Evolutionary conservation across 768 basidiomycete species (phyloP), one percentile per base, ranked within the genome.

Genomic region (Ephemerocybe angulata): DNA sequence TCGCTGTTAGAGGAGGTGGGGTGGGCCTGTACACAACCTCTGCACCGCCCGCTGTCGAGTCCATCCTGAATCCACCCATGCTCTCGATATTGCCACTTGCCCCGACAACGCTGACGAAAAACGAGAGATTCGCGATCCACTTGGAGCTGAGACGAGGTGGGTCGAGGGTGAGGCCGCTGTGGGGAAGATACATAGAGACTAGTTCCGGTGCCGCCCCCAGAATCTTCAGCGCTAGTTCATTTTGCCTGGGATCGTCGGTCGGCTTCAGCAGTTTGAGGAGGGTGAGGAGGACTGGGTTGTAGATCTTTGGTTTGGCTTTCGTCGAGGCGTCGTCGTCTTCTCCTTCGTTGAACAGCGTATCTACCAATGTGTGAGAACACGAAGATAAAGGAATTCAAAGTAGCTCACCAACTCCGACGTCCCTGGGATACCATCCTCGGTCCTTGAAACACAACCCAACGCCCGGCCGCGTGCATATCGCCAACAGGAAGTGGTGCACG

Each of bases 71-170:
- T 19, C 38, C 38, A 4, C 38, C 38, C 21, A 17, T 19, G 7
- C 38, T 41, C 30, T 50, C 31, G 4, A 29, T n/a, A 7, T 29
- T 31, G 7, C 21, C 48, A 13, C 27, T 31, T 21, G 30, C 48
- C 15, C 89, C 87, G 49, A 97, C 77, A 51, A 98, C 79, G 7
- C 78, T 77, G 2, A 87, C 90, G 37, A 91, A 83, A 64, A 94
- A 88, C 4, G 90, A 76, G 59, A 97, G 85, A 55, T 93, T 96
- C 0, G 88, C 83, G 29, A 98, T 85, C 94, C 96, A 98, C 64
- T 87, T 88, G 0, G 89, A 89, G 0, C 90, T 90, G 4, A 94
- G 79, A 2, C 93, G 84, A 3, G 55, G 55, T 0, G 93, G 92
- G 62, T 96, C 93, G 4, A 95, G 76, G 0, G 90, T 88, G 30